A percentile compares a stretch with the other conserved stretches of the same genome.
These are phyloP conservation scores for Beta macrorhiza DNA, from an alignment of 179 eudicot species.

Conservation along the genomic window DNA sequence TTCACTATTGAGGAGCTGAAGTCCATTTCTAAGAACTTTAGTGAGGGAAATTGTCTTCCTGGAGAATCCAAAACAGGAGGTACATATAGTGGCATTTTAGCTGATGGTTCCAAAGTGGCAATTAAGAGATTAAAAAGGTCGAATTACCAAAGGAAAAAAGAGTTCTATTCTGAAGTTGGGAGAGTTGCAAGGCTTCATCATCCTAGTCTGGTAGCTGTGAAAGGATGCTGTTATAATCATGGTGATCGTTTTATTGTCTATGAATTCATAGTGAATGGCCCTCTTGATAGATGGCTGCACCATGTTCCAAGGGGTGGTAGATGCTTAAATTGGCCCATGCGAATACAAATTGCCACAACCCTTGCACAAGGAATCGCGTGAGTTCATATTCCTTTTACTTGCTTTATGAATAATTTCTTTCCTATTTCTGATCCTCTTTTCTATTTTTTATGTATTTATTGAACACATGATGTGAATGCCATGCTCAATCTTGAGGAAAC, in stretches of 20 bases:
- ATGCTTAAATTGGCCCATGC: slow-evolving; percentile 85
- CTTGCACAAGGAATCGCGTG: slow-evolving; percentile 99
- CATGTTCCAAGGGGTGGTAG: slow-evolving; percentile 90
- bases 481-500: not conserved
- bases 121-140: slow-evolving; percentile 89
- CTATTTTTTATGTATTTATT: not conserved
- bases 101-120: slow-evolving; percentile 85
- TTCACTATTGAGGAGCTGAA: slow-evolving; percentile 76
- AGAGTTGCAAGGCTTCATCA: slow-evolving; percentile 90
- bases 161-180: slow-evolving; percentile 88
- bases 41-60: slow-evolving; percentile 88
- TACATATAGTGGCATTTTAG: slow-evolving; percentile 74
- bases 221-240: slow-evolving; percentile 93
- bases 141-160: slow-evolving; percentile 84
- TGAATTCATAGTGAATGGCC: slow-evolving; percentile 82
- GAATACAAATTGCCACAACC: slow-evolving; percentile 78
- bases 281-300: slow-evolving; percentile 92
- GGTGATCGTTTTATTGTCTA: slow-evolving; percentile 90
- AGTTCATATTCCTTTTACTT: slow-evolving; percentile 30
- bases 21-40: slow-evolving; percentile 80
- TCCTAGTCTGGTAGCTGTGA: slow-evolving; percentile 77
- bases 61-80: slow-evolving; percentile 96
- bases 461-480: not conserved
- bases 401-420: not conserved
- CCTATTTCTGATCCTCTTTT: not conserved